Evolutionary conservation across 345 rosid genomes (phyloP).

Genomic region (Firmiana major): DNA sequence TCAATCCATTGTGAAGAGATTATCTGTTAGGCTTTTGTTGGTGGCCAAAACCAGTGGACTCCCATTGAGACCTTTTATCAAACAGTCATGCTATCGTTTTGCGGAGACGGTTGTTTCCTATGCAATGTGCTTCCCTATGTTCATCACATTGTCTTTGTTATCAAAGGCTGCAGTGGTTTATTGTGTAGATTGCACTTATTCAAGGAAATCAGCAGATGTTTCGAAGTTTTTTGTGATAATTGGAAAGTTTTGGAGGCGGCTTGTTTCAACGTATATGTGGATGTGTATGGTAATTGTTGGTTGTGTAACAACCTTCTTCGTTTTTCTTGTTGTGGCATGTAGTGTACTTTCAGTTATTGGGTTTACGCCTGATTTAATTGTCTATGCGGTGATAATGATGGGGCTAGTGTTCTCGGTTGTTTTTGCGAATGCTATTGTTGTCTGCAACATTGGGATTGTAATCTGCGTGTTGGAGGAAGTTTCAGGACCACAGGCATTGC

Average conservation of each 20-base stretch:
- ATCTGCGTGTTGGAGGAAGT: conserved; percentile 83
- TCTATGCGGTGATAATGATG: conserved; percentile 50
- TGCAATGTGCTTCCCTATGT: conserved; percentile 72
- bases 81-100: conserved; percentile 61
- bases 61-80: conserved; percentile 55
- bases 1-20: conserved; percentile 52
- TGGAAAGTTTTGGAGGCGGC: conserved; percentile 64
- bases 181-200: conserved; percentile 80
- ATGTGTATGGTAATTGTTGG: conserved; percentile 53
- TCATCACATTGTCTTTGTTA: conserved; percentile 50
- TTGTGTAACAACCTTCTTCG: conserved; percentile 60
- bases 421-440: conserved; percentile 66
- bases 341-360: conserved; percentile 51
- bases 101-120: conserved; percentile 68
- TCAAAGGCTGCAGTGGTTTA: conserved; percentile 73
- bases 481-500: conserved; percentile 69
- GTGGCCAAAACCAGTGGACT: conserved; percentile 74
- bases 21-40: conserved; percentile 55
- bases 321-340: conserved; percentile 54
- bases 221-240: conserved; percentile 47
- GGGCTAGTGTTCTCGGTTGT: conserved; percentile 73
- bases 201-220: conserved; percentile 42
- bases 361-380: conserved; percentile 47
- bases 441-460: conserved; percentile 69
- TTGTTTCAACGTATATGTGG: conserved; percentile 66